Conservation (phyloP, 2,329 filamentous ascomycete genomes). For the Eurotiales sp. region DNA sequence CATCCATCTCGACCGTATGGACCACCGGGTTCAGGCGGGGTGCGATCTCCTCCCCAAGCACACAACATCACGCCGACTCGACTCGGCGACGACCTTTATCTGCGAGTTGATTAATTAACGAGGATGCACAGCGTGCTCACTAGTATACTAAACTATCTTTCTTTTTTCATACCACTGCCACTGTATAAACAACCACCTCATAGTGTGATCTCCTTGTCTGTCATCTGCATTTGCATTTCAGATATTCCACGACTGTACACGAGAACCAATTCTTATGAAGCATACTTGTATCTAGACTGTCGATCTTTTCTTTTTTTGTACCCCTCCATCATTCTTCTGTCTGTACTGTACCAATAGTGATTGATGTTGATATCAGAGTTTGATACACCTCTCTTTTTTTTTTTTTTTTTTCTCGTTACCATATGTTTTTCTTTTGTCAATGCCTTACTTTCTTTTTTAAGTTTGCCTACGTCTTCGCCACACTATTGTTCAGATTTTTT, state of each 20-base stretch:
- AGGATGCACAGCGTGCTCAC: not conserved
- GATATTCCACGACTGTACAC: not conserved
- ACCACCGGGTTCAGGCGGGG: no score
- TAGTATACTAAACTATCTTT: no score
- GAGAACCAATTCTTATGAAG: not conserved
- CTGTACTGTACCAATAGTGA: slow-evolving; percentile 1
- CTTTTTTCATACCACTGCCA: not conserved
- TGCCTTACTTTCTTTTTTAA: no score
- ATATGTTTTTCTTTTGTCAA: not conserved
- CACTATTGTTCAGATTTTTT: no score
- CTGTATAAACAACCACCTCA: slow-evolving; percentile 10
- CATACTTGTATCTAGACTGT: slow-evolving; percentile 4
- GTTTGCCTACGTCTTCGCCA: no score
- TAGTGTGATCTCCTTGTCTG: not conserved
- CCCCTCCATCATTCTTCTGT: not conserved
- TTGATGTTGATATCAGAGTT: not conserved
- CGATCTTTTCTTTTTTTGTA: not conserved
- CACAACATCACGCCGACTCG: slow-evolving; percentile 17
- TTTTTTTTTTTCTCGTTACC: not conserved
- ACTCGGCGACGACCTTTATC: slow-evolving; percentile 13
- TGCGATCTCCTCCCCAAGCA: not conserved
- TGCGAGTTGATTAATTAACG: slow-evolving; percentile 14
- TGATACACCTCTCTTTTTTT: not conserved
- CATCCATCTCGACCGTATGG: no score
- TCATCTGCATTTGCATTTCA: not conserved